Evolutionary conservation across 805 yeast genomes (phyloP).

Genomic region (Starmerella roubikii): DNA sequence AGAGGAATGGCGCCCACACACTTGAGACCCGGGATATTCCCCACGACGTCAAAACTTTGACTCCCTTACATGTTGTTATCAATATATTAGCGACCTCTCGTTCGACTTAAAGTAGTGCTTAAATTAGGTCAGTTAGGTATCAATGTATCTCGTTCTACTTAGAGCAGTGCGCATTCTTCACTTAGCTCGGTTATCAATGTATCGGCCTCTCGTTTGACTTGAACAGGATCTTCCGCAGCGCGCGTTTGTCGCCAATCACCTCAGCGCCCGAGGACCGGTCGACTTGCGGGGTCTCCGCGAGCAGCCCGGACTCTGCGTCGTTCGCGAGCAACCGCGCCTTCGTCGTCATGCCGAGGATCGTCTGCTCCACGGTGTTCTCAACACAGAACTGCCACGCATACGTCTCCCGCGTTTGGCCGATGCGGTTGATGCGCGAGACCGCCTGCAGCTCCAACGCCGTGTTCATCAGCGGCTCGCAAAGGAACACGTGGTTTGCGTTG

Average conservation of each 20-base stretch:
- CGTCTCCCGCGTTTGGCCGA: slow-evolving; percentile 73
- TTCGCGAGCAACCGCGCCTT: slow-evolving; percentile 37
- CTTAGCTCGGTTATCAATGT: no score
- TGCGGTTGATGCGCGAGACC: slow-evolving; percentile 78
- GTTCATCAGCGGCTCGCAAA: slow-evolving; percentile 87
- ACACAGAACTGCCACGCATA: slow-evolving; percentile 88
- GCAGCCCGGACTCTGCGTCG: slow-evolving; percentile 12
- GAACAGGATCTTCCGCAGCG: background rate
- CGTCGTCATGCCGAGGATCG: slow-evolving; percentile 57
- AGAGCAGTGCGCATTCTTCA: no score
- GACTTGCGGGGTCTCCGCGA: slow-evolving; percentile 13
- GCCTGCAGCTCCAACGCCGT: slow-evolving; percentile 84
- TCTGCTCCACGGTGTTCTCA: slow-evolving; percentile 75
- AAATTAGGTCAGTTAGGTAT: no score
- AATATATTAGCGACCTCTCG: no score
- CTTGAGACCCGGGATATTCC: no score
- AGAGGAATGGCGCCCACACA: no score
- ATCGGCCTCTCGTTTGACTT: background rate
- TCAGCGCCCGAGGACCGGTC: slow-evolving; percentile 19
- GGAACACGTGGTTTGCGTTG: slow-evolving; percentile 82
- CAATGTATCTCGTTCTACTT: no score
- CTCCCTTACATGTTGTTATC: no score
- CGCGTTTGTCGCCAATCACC: slow-evolving; percentile 9
- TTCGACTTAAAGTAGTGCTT: no score
- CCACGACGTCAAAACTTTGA: no score